Evolutionary conservation across 2,329 filamentous ascomycete species (phyloP).

Genomic region (Scorias spongiosa): DNA sequence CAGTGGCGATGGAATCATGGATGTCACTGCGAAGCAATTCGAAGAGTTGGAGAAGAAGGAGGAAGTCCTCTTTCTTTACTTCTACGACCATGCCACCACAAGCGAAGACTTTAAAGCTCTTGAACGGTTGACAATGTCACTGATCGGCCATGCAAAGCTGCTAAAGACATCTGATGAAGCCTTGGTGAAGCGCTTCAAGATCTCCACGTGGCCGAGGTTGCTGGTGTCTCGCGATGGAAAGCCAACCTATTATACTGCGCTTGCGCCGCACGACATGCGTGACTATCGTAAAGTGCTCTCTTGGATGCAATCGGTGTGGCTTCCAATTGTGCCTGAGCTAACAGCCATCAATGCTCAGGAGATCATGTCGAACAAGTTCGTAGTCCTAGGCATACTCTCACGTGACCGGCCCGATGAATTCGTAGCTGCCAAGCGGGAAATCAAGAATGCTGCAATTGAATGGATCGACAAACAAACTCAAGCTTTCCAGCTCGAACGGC

Average conservation of each 20-base stretch:
- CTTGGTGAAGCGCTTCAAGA: conserved; percentile 74
- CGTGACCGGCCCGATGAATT: conserved; percentile 69
- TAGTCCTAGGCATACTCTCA: conserved; percentile 82
- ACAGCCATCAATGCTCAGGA: conserved; percentile 82
- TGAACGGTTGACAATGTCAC: conserved; percentile 68
- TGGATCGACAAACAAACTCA: conserved; percentile 97
- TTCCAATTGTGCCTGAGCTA: conserved; percentile 87
- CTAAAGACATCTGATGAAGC: conserved; percentile 71
- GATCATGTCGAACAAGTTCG: conserved; percentile 86
- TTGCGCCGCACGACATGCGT: conserved; percentile 84
- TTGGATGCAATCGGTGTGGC: conserved; percentile 96
- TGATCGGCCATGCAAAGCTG: conserved; percentile 82
- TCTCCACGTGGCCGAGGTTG: conserved; percentile 90
- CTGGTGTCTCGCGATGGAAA: conserved; percentile 79
- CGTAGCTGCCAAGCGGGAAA: conserved; percentile 61
- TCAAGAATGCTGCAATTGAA: conserved; percentile 89
- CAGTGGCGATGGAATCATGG: conserved; percentile 57
- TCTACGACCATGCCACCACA: conserved; percentile 91
- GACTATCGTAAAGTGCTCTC: conserved; percentile 63
- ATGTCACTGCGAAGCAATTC: conserved; percentile 64
- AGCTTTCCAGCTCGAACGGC: conserved; percentile 79
- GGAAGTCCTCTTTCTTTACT: conserved; percentile 93
- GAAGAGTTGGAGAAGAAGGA: conserved; percentile 78
- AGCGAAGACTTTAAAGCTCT: conserved; percentile 81
- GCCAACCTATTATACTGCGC: conserved; percentile 74